Evolutionary conservation across 495 filamentous ascomycete genomes (phyloP).

Genomic region (Neurospora discreta): DNA sequence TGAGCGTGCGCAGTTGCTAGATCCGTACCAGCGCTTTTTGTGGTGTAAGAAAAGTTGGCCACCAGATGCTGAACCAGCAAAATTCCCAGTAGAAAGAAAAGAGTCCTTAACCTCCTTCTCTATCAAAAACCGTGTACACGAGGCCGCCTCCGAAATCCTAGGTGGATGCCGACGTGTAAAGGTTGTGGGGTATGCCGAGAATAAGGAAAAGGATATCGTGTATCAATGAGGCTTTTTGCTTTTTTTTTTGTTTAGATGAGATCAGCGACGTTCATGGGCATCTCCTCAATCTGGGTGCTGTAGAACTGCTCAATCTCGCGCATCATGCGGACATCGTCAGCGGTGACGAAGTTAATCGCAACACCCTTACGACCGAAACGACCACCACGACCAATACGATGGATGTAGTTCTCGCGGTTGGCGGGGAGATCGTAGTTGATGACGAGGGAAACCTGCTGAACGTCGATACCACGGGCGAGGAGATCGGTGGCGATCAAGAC

Average conservation of each 20-base stretch:
- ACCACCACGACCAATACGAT: constrained; percentile 91
- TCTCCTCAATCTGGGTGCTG: constrained; percentile 98
- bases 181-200: constrained; percentile 17
- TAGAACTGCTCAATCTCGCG: constrained; percentile 96
- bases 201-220: constrained; percentile 11
- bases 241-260: constrained; percentile 32
- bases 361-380: constrained; percentile 98
- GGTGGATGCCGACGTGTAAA: constrained; percentile 15
- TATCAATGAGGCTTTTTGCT: constrained; percentile 2
- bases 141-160: constrained; percentile 10
- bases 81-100: constrained; percentile 9
- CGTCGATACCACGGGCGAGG: constrained; percentile 96
- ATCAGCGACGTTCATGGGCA: constrained; percentile 92
- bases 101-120: constrained; percentile 6
- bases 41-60: constrained; percentile 9
- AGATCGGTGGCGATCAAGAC: constrained; percentile 98
- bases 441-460: constrained; percentile 97
- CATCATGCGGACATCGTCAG: constrained; percentile 93
- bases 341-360: constrained; percentile 98
- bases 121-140: constrained; percentile 18
- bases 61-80: constrained; percentile 19
- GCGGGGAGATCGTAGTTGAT: constrained; percentile 98
- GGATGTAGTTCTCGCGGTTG: constrained; percentile 99
- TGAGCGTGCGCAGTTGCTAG: constrained; percentile 17
- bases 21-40: constrained; percentile 19